Evolutionary conservation across 257 asterid species (phyloP).

Genomic region (Gentiana straminea): DNA sequence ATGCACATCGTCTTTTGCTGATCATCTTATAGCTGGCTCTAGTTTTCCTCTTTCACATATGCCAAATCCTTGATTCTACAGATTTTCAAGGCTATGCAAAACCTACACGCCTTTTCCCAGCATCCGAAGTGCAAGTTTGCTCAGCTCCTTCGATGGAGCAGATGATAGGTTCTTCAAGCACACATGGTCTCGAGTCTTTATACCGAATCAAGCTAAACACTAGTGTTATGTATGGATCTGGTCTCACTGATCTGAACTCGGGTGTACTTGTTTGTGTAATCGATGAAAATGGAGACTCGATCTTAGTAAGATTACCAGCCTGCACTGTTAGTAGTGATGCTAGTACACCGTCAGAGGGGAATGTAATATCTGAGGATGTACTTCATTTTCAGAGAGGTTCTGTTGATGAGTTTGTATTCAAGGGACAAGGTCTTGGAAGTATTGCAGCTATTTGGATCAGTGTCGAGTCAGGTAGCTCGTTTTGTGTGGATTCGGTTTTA

Average conservation of each 20-base stretch:
- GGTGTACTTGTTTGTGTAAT: constrained; percentile 62
- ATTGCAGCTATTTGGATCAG: constrained; percentile 72
- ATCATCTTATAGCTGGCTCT: not conserved
- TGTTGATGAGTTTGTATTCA: constrained; percentile 57
- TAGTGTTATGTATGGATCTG: constrained; percentile 56
- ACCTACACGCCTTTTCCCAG: constrained; percentile 57
- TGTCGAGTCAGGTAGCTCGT: constrained; percentile 60
- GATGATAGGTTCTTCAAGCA: constrained; percentile 16
- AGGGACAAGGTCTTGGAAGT: constrained; percentile 66
- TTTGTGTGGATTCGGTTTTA: too few species aligned
- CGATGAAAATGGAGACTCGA: constrained; percentile 67
- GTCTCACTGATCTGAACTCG: constrained; percentile 45
- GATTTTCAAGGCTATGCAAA: constrained; percentile 82
- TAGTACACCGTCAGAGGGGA: constrained; percentile 17
- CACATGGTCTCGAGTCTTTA: constrained; percentile 17
- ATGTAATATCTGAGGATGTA: constrained; percentile 12
- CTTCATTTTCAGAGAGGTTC: constrained; percentile 59
- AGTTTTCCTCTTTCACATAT: not conserved
- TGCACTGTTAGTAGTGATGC: constrained; percentile 9
- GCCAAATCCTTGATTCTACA: constrained; percentile 10
- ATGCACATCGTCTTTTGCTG: not conserved
- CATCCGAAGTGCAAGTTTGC: constrained; percentile 29
- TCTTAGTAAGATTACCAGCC: constrained; percentile 63
- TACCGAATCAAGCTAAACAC: constrained; percentile 59
- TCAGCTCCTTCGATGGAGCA: constrained; percentile 28